Percentiles rank a stretch among this genome's conserved stretches.
These are phyloP conservation scores for Umbellularia californica DNA, from an alignment of 164 flowering plant genomes.

Conservation along the genomic window DNA sequence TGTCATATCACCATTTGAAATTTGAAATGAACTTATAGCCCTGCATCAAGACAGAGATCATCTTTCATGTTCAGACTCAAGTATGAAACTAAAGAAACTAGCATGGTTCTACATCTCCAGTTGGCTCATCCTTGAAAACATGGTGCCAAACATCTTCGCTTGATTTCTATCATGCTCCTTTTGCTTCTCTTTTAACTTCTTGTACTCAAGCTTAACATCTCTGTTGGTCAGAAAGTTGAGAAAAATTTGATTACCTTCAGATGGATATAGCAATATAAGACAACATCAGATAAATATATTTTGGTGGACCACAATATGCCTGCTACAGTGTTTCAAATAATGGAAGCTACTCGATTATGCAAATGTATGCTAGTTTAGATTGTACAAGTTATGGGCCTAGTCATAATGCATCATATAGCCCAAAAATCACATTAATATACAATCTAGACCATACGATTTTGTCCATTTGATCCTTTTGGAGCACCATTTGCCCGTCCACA, in stretches of 20 bases:
- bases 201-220: constrained; percentile 42
- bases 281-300: neutral
- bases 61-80: too few relatives aligned
- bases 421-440: too few relatives aligned
- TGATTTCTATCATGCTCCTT: constrained; percentile 37
- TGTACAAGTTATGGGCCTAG: neutral
- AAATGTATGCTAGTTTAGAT: neutral
- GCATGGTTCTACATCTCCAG: constrained; percentile 11
- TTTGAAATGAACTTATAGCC: too few relatives aligned
- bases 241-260: neutral
- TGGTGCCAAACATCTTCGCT: constrained; percentile 44
- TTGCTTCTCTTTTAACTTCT: constrained; percentile 38
- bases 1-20: too few relatives aligned
- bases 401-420: neutral
- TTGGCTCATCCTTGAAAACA: constrained; percentile 32
- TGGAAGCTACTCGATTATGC: neutral
- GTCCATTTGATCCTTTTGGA: too few relatives aligned
- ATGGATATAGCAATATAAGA: neutral
- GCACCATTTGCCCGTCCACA: neutral
- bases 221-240: constrained; percentile 22
- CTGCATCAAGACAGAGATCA: too few relatives aligned
- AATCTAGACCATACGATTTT: too few relatives aligned
- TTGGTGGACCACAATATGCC: neutral
- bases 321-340: neutral
- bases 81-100: neutral